Evolutionary conservation across 768 basidiomycete species (phyloP).

Genomic region (Macrolepiota albuminosa): DNA sequence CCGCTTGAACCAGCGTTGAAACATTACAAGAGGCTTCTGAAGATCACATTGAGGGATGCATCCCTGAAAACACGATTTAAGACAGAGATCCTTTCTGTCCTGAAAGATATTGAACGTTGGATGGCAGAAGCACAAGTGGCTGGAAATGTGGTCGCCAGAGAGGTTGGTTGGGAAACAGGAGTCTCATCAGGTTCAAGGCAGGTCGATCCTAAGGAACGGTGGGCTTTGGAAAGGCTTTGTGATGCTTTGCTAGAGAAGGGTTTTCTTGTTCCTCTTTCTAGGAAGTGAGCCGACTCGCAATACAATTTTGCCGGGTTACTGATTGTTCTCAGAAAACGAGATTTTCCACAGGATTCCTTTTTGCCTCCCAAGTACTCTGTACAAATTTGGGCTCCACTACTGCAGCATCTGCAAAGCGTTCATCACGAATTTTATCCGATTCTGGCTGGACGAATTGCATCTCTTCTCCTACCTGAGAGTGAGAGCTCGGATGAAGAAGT

Average conservation of each 20-base stretch:
- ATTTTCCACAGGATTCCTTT: slow-evolving; percentile 34
- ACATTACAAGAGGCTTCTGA: slow-evolving; percentile 67
- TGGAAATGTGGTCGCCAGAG: slow-evolving; percentile 44
- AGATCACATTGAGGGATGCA: slow-evolving; percentile 57
- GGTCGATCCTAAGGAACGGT: slow-evolving; percentile 52
- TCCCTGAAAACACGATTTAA: slow-evolving; percentile 51
- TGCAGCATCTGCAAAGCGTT: slow-evolving; percentile 49
- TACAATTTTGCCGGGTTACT: slow-evolving; percentile 19
- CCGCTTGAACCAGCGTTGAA: slow-evolving; percentile 66
- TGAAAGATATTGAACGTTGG: slow-evolving; percentile 74
- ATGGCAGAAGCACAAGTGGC: slow-evolving; percentile 68
- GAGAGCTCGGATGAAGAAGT: slow-evolving; percentile 12
- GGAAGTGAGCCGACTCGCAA: slow-evolving; percentile 50
- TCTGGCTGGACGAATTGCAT: slow-evolving; percentile 43
- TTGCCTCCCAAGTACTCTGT: slow-evolving; percentile 47
- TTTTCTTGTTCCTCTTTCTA: slow-evolving; percentile 75
- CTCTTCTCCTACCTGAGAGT: slow-evolving; percentile 22
- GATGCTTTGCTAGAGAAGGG: slow-evolving; percentile 67
- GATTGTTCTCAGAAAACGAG: slow-evolving; percentile 49
- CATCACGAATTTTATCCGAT: slow-evolving; percentile 51
- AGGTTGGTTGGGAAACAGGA: slow-evolving; percentile 43
- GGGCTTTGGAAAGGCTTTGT: slow-evolving; percentile 66
- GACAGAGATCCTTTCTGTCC: slow-evolving; percentile 40
- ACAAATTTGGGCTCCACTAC: slow-evolving; percentile 63
- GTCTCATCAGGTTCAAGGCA: slow-evolving; percentile 24